Evolutionary conservation across 2,329 filamentous ascomycete species (phyloP).

Genomic region (Epichloe scottii): DNA sequence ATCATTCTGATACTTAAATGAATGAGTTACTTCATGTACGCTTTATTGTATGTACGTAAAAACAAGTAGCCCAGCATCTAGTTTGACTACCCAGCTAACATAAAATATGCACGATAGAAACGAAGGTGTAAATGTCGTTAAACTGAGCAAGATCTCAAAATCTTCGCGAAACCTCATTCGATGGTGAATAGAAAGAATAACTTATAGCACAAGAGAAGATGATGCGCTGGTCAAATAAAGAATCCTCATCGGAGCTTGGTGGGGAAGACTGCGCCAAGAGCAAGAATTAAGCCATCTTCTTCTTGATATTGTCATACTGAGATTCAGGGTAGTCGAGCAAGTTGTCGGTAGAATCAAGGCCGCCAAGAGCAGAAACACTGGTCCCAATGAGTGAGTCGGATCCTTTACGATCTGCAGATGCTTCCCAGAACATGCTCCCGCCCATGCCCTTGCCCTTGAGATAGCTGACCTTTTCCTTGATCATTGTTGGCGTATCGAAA

Average conservation of each 20-base stretch:
- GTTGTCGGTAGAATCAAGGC: constrained; percentile 35
- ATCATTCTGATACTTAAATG: neutral
- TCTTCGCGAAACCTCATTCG: neutral
- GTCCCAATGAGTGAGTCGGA: constrained; percentile 47
- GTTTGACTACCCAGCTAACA: neutral
- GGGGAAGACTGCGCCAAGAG: neutral
- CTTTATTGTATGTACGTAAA: neutral
- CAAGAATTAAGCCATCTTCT: constrained; percentile 11
- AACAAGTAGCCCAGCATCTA: neutral
- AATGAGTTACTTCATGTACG: neutral
- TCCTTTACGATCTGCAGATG: constrained; percentile 51
- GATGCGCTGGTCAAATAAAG: neutral
- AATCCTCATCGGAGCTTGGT: neutral
- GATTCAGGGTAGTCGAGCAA: constrained; percentile 38
- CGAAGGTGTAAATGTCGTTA: neutral
- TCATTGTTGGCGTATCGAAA: constrained; percentile 54
- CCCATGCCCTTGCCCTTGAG: constrained; percentile 51
- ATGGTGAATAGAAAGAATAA: neutral
- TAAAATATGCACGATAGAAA: neutral
- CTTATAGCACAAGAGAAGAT: neutral
- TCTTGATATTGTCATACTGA: constrained; percentile 41
- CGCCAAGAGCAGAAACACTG: constrained; percentile 26
- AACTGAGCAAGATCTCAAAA: neutral
- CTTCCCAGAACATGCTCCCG: constrained; percentile 82
- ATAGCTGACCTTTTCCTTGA: constrained; percentile 51